These are phyloP conservation scores for Waltergamsia citrina DNA, from an alignment of 2,329 filamentous ascomycete genomes.

Conservation along the genomic window DNA sequence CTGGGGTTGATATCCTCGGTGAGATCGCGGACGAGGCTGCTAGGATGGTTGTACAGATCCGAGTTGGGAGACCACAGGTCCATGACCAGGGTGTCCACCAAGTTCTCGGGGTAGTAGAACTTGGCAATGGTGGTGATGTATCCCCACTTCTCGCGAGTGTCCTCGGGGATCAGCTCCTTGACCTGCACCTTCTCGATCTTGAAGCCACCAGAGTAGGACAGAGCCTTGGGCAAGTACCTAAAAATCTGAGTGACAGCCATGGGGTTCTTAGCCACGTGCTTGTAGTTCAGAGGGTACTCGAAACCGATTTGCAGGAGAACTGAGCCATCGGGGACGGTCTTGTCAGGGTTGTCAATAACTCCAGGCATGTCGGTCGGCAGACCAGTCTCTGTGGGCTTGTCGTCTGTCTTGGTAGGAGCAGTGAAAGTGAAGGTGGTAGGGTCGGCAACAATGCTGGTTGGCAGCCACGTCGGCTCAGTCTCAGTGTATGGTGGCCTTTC, in stretches of 20 bases:
- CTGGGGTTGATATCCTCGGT: slow-evolving; percentile 77
- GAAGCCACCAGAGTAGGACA: slow-evolving; percentile 56
- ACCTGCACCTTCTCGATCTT: slow-evolving; percentile 48
- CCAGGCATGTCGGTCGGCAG: slow-evolving; percentile 62
- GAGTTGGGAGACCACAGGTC: slow-evolving; percentile 65
- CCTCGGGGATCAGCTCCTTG: slow-evolving; percentile 64
- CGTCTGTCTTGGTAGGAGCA: slow-evolving; percentile 17
- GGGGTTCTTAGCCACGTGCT: slow-evolving; percentile 64
- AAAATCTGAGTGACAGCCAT: slow-evolving; percentile 81
- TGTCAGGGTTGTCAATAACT: slow-evolving; percentile 54
- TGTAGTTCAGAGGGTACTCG: slow-evolving; percentile 69
- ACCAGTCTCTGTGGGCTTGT: slow-evolving; percentile 26
- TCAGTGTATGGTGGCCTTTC: background rate
- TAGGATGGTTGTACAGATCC: slow-evolving; percentile 62
- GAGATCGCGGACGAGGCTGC: slow-evolving; percentile 58
- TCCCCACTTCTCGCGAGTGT: slow-evolving; percentile 57
- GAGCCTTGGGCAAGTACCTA: slow-evolving; percentile 60
- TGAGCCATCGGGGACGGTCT: slow-evolving; percentile 48
- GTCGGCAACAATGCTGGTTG: slow-evolving; percentile 53
- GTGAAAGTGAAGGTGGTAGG: slow-evolving; percentile 25
- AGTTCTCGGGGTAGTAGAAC: slow-evolving; percentile 61
- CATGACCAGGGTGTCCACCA: slow-evolving; percentile 57
- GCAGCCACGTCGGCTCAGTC: slow-evolving; percentile 30
- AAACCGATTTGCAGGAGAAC: slow-evolving; percentile 80
- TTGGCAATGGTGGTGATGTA: slow-evolving; percentile 71